Percentiles rank a stretch among this genome's conserved stretches.
Evolutionary conservation across 1,284 basidiomycete genomes (phyloP).

Genomic region (Cerioporus squamosus): DNA sequence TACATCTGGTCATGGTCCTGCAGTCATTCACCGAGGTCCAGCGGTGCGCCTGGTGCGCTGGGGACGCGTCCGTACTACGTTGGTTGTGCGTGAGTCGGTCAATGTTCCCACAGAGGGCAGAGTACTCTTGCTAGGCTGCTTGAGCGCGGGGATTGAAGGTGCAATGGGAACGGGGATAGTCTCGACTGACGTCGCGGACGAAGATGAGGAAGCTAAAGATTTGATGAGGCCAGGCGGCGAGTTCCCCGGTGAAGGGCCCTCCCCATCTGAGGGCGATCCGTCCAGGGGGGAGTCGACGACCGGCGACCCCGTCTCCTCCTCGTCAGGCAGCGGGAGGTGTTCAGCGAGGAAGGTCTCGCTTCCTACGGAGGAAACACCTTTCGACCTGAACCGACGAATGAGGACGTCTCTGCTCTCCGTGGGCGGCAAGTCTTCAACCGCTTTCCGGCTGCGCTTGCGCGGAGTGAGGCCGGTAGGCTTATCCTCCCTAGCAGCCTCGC

Average conservation of each 20-base stretch:
- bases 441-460: slow-evolving; percentile 70
- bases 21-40: slow-evolving; percentile 22
- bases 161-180: slow-evolving; percentile 12
- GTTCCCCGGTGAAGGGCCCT: slow-evolving; percentile 22
- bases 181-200: slow-evolving; percentile 39
- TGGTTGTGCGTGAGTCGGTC: slow-evolving; percentile 39
- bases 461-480: slow-evolving; percentile 71
- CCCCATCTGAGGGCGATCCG: slow-evolving; percentile 24
- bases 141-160: slow-evolving; percentile 23
- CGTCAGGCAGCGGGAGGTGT: slow-evolving; percentile 30
- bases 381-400: slow-evolving; percentile 52
- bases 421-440: slow-evolving; percentile 69
- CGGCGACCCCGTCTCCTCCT: slow-evolving; percentile 15
- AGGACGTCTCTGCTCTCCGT: slow-evolving; percentile 64
- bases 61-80: slow-evolving; percentile 26
- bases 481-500: slow-evolving; percentile 66
- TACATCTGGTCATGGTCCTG: background rate
- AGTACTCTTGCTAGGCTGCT: slow-evolving; percentile 26
- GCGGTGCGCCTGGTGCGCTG: slow-evolving; percentile 23
- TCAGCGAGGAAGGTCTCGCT: slow-evolving; percentile 42
- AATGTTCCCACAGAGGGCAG: slow-evolving; percentile 35
- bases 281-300: slow-evolving; percentile 23
- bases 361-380: slow-evolving; percentile 33
- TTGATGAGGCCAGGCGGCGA: slow-evolving; percentile 18
- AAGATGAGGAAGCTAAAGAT: slow-evolving; percentile 39